These are phyloP conservation scores for Emericellopsis cladophorae DNA, from an alignment of 2,329 filamentous ascomycete species.

Conservation along the genomic window DNA sequence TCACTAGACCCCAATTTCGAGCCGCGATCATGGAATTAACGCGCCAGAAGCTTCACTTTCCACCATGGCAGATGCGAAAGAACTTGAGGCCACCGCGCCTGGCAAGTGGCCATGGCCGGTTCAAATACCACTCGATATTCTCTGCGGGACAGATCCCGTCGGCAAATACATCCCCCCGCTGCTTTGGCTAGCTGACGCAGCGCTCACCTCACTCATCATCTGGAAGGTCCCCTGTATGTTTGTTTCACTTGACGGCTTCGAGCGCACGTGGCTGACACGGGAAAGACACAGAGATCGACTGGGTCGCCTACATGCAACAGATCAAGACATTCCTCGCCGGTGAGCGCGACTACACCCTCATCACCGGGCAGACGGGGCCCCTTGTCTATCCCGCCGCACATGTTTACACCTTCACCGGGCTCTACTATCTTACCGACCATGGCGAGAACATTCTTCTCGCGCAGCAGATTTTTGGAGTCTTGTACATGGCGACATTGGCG, in stretches of 20 bases:
- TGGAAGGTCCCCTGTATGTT: slow-evolving; percentile 70
- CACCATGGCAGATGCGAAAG: no score
- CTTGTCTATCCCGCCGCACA: slow-evolving; percentile 92
- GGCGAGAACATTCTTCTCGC: slow-evolving; percentile 66
- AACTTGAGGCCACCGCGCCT: background rate
- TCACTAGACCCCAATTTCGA: no score
- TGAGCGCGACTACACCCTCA: slow-evolving; percentile 77
- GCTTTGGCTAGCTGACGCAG: slow-evolving; percentile 57
- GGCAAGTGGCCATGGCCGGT: background rate
- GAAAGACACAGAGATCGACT: slow-evolving; percentile 91
- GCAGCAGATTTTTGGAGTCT: slow-evolving; percentile 68
- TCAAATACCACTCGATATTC: background rate
- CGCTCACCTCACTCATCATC: slow-evolving; percentile 63
- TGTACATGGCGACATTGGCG: slow-evolving; percentile 67
- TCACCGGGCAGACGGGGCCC: slow-evolving; percentile 81
- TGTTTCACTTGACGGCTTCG: slow-evolving; percentile 15
- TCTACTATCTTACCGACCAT: slow-evolving; percentile 66
- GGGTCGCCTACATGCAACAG: slow-evolving; percentile 95
- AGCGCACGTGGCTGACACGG: background rate
- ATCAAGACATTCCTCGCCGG: slow-evolving; percentile 66
- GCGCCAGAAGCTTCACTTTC: no score
- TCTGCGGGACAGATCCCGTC: slow-evolving; percentile 18
- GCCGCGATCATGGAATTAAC: no score
- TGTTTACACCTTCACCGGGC: slow-evolving; percentile 74
- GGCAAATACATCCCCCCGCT: slow-evolving; percentile 41